Base-by-base conservation (phyloP, 1,139 yeast species). In the Candida buenavistaensis region DNA sequence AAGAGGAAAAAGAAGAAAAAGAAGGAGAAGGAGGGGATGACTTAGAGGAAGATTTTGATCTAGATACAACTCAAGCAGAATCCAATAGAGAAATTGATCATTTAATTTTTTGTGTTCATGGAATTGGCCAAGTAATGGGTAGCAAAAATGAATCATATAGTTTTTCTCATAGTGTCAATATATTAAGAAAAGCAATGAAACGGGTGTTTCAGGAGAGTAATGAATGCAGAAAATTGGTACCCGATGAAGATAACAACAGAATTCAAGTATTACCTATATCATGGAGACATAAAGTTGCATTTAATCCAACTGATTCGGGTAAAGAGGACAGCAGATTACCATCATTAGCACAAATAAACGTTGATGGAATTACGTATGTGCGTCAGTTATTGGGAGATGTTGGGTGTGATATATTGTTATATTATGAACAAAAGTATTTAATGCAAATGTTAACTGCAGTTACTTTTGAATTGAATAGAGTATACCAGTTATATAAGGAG, bases 91-190 rank as follows among this genome's bases (percentile, higher is more conserved):
- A 77, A 19, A 71, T 89, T 13, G 89, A 87, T 34, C 97, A 92
- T 58, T 61, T 92, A 38, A 75, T 90, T 1, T 65, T 92, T 12
- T 92, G 95, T 46, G 75, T 90, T 30, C 98, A 92, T 57, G 97
- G 98, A 0, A 87, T 92, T 43, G 97, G 97, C 1, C 98, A 92
- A 56, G 78, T 83, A 26, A 67, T 92, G 40, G 94, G 96, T 2
- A 77, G 80, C 36, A 78, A 78, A 47, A 82, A 84, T 47, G 89
- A 89, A 43, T 78, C 86, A 23, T 80, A 89, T 33, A 88, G 87
- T 52, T 92, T 92, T 60, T 81, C 92, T 3, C 96, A 88, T 56
- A 88, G 92, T 20, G 78, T 89, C 36, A 86, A 85, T 50, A 70
- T 77, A 20, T 58, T 89, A 43, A 67, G 97, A 36, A 72, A 75